Conservation (phyloP, 768 basidiomycete species). For the Gymnopilus dilepis region DNA sequence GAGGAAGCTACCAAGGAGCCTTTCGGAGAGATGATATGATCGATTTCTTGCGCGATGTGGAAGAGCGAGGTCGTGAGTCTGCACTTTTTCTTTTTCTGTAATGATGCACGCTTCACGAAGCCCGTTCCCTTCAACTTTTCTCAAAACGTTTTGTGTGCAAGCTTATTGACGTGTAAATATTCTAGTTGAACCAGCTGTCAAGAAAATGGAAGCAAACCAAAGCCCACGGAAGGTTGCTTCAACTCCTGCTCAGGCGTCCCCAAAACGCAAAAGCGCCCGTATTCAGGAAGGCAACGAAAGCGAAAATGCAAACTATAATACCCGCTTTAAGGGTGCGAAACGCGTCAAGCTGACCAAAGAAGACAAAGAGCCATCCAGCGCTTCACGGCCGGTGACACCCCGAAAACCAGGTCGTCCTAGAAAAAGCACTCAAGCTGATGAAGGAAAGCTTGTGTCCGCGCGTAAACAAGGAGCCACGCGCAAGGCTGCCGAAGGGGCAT, state of each 20-base stretch:
- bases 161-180: slow-evolving; percentile 2
- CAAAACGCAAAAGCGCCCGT: slow-evolving; percentile 12
- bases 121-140: background rate
- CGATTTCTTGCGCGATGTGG: slow-evolving; percentile 28
- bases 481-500: background rate
- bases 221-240: slow-evolving; percentile 11
- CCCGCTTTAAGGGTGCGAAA: slow-evolving; percentile 32
- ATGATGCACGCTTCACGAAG: background rate
- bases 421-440: slow-evolving; percentile 7
- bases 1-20: slow-evolving; percentile 7
- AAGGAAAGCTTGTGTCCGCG: background rate
- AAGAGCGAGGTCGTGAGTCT: slow-evolving; percentile 28
- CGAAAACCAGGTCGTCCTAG: slow-evolving; percentile 14
- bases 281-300: slow-evolving; percentile 15
- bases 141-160: background rate
- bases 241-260: slow-evolving; percentile 1
- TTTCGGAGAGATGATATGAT: slow-evolving; percentile 33
- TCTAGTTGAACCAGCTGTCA: slow-evolving; percentile 23
- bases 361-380: background rate
- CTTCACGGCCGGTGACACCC: slow-evolving; percentile 1
- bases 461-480: slow-evolving; percentile 2
- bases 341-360: slow-evolving; percentile 28
- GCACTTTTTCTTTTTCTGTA: background rate
- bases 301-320: slow-evolving; percentile 27
- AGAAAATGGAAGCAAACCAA: slow-evolving; percentile 1